These are phyloP conservation scores for Backusella luteola DNA, from an alignment of 192 early-diverging fungal genomes.

Conservation along the genomic window DNA sequence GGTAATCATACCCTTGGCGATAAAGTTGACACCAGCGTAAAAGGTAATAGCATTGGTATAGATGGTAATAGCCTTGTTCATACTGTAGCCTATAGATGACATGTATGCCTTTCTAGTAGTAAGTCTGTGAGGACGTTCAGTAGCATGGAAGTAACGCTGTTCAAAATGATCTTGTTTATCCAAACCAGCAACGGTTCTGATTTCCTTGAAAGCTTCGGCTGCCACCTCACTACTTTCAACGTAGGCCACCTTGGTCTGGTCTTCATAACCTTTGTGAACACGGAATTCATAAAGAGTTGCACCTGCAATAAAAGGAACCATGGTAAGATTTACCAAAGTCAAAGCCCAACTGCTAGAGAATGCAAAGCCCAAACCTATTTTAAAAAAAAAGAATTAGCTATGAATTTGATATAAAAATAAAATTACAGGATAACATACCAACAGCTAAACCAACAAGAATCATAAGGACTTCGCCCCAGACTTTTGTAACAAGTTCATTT, in stretches of 20 bases:
- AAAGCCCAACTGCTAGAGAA: slow-evolving; percentile 79
- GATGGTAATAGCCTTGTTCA: slow-evolving; percentile 67
- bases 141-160: slow-evolving; percentile 56
- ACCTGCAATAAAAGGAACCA: slow-evolving; percentile 55
- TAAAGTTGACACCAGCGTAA: slow-evolving; percentile 57
- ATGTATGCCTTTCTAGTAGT: slow-evolving; percentile 61
- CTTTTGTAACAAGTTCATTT: slow-evolving; percentile 54
- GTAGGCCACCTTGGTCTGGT: slow-evolving; percentile 68
- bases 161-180: slow-evolving; percentile 72
- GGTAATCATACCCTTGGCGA: slow-evolving; percentile 13
- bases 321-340: slow-evolving; percentile 69
- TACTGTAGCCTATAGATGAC: slow-evolving; percentile 67
- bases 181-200: slow-evolving; percentile 83
- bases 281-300: slow-evolving; percentile 50
- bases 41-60: slow-evolving; percentile 72
- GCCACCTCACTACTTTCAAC: slow-evolving; percentile 78
- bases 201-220: slow-evolving; percentile 76
- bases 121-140: slow-evolving; percentile 65
- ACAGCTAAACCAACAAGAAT: slow-evolving; percentile 20
- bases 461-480: slow-evolving; percentile 33
- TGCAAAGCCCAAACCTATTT: slow-evolving; percentile 46
- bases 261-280: slow-evolving; percentile 54
- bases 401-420: neutral
- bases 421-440: slow-evolving; percentile 6
- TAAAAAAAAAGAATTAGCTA: neutral